Percentiles rank a stretch among this genome's conserved stretches.
phyloP scores from a whole-genome alignment of 371 early-diverging fungal genomes.

The Mucor sp. region DNA sequence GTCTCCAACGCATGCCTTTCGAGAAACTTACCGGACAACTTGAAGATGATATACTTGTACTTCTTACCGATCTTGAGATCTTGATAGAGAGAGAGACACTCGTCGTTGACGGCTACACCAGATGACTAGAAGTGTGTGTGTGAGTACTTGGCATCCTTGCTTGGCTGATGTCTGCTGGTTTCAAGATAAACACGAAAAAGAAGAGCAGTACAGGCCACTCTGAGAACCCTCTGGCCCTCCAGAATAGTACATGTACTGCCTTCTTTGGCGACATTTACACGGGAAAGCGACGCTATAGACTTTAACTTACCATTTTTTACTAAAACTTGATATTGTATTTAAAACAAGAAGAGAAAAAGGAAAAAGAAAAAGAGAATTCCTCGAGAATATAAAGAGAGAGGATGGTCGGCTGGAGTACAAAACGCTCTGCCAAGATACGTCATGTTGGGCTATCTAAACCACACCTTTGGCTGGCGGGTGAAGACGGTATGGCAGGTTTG shows the following conservation, averaged over 20 bases:
- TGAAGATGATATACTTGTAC: constrained; percentile 79
- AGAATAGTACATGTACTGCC: background rate
- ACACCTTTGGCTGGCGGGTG: background rate
- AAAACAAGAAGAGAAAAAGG: constrained; percentile 9
- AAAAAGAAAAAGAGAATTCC: background rate
- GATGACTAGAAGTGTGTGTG: constrained; percentile 43
- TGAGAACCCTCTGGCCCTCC: background rate
- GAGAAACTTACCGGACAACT: constrained; percentile 58
- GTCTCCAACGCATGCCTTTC: background rate
- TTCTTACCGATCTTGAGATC: constrained; percentile 77
- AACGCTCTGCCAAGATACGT: background rate
- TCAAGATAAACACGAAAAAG: background rate
- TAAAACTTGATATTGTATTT: constrained; percentile 1
- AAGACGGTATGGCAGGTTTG: background rate
- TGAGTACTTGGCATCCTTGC: background rate
- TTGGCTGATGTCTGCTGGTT: background rate
- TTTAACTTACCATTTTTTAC: constrained; percentile 15
- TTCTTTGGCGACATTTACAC: background rate
- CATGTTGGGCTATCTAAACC: background rate
- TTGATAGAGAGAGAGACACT: constrained; percentile 64
- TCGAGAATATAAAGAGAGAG: background rate
- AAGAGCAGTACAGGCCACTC: background rate
- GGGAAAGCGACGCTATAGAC: background rate
- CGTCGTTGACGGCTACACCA: constrained; percentile 70
- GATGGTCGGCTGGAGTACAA: background rate